Evolutionary conservation across 179 eudicot species (phyloP).

Genomic region (Amaranthus tricolor): DNA sequence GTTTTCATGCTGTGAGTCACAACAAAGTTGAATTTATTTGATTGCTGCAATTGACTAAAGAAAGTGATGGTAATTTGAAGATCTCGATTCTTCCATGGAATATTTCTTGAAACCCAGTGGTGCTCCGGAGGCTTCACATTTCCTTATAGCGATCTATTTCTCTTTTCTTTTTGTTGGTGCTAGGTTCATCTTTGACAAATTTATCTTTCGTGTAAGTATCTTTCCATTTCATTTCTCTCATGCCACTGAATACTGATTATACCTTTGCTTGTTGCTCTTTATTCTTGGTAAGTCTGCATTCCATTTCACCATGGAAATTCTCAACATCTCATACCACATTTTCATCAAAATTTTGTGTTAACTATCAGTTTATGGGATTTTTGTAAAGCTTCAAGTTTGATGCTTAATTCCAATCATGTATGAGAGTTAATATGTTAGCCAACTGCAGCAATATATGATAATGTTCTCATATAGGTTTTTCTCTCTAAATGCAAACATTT

Average conservation of each 20-base stretch:
- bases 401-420: background rate
- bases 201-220: slow-evolving; percentile 63
- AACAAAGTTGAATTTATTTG: background rate
- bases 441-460: background rate
- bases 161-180: slow-evolving; percentile 57
- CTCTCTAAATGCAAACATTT: background rate
- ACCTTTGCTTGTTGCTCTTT: background rate
- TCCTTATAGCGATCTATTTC: slow-evolving; percentile 47
- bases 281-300: background rate
- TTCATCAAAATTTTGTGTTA: background rate
- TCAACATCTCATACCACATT: background rate
- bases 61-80: slow-evolving; percentile 3
- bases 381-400: background rate
- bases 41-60: background rate
- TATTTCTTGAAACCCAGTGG: slow-evolving; percentile 40
- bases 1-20: background rate
- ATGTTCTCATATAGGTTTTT: background rate
- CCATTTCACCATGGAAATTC: too few species aligned
- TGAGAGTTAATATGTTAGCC: background rate
- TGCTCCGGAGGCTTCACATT: slow-evolving; percentile 49
- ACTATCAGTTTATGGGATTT: background rate
- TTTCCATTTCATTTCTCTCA: background rate
- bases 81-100: slow-evolving; percentile 42
- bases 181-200: slow-evolving; percentile 64
- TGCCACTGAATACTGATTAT: background rate